Base-by-base conservation (phyloP, 1,284 basidiomycete genomes). In the Tausonia pullulans region DNA sequence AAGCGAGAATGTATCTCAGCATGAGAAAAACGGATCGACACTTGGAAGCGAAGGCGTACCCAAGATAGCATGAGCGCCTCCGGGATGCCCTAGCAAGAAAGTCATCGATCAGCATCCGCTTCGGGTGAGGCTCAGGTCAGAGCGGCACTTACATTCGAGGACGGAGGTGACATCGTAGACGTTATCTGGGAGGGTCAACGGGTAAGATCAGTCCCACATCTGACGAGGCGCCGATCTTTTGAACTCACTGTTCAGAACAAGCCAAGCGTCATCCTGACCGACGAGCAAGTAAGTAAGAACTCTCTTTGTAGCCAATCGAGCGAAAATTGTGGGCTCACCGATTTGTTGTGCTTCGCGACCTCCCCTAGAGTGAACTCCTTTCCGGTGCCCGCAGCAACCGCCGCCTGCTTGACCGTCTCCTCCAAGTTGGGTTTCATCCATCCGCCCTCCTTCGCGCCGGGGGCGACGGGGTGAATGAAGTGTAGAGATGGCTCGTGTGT, bases 121-220 rank as follows among this genome's bases (percentile, higher is more conserved):
- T 27, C 27, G 27, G 27, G 27, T 27, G 27, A 27, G 27, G 27
- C 27, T 27, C 27, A 27, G 27, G 27, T 27, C 27, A 27, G 27
- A 27, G 27, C 27, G 27, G 27, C 27, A 27, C 27, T 27, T 27
- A 27, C 27, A 69, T 11, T 44, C 16, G 0, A 68, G 54, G 6
- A 68, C 65, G 39, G 55, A 60, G 5, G 67, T 69, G 5, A 67
- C 68, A 52, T 69, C 68, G 53, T 69, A 69, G 9, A 69, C 67
- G 43, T 68, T 69, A n/a, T 66, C 27, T 27, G 27, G 27, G 27
- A 27, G 27, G 27, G 2, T 27, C 27, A 27, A 27, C 27, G 27
- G 27, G 27, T 27, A 27, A 27, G 27, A 27, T 27, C 27, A 27
- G 27, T 27, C 27, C 27, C 27, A 27, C 27, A 2, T 27, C 27